Evolutionary conservation across 129 eudicot species (phyloP).

Genomic region (Escallonia rubra): DNA sequence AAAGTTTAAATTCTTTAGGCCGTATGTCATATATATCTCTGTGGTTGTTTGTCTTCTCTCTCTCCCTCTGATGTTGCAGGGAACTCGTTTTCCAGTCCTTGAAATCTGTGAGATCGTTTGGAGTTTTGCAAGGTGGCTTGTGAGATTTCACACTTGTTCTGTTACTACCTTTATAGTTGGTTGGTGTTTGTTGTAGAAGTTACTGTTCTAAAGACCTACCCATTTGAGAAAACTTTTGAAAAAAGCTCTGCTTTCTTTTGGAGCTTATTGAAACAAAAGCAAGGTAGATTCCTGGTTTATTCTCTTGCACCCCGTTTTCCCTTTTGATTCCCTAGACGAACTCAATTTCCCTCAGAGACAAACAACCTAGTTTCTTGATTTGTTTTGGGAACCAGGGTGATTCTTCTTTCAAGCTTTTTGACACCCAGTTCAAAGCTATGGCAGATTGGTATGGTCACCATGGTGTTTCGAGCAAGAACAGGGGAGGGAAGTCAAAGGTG

Average conservation of each 20-base stretch:
- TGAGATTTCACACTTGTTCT: conserved; percentile 8
- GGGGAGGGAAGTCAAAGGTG: background rate
- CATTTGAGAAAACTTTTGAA: conserved; percentile 1
- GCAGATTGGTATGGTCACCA: conserved; percentile 2
- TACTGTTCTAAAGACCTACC: conserved; percentile 5
- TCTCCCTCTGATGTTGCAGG: conserved; percentile 19
- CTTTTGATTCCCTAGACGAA: conserved; percentile 11
- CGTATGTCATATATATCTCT: conserved; percentile 8
- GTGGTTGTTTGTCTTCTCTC: conserved; percentile 18
- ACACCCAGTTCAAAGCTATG: conserved; percentile 7
- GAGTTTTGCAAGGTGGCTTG: conserved; percentile 12
- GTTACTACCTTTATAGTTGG: background rate
- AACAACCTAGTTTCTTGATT: conserved; percentile 8
- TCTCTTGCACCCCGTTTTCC: conserved; percentile 10
- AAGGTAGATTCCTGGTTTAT: conserved; percentile 22
- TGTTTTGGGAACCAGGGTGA: background rate
- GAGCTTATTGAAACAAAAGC: conserved; percentile 5
- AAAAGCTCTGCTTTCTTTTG: conserved; percentile 9
- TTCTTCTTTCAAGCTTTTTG: background rate
- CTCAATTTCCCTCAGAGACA: conserved; percentile 1
- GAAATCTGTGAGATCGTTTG: conserved; percentile 21
- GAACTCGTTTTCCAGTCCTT: conserved; percentile 27
- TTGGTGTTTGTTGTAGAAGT: background rate
- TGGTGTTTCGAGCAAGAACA: background rate
- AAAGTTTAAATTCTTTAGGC: conserved; percentile 1